Evolutionary conservation across 257 asterid species (phyloP), one percentile per base, ranked within the genome.

Genomic region (Phtheirospermum japonicum): DNA sequence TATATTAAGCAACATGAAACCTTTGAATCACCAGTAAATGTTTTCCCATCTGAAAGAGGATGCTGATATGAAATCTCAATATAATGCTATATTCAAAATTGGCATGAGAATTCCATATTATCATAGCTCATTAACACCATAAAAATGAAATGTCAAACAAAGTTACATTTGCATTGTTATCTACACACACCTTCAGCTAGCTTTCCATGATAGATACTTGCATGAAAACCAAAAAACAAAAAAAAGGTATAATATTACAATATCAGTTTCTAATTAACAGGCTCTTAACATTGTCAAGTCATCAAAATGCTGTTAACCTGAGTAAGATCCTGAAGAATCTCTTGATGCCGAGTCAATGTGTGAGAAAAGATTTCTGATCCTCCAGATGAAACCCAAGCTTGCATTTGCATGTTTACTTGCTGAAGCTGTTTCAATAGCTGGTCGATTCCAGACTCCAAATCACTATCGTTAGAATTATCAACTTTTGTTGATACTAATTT

Each of bases 361-460:
- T 91, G 98, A 68, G 98, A 91, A 74, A 83, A 88, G 10, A 84
- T 88, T 73, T 91, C 98, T 5, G 95, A 88, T 77, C 98, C 98
- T 62, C 96, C 98, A 13, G 96, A 84, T 68, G 98, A 88, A 73
- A 88, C 85, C 98, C 96, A 92, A 57, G 97, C 83, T 76, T 92
- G 98, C 98, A 92, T 92, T 78, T 88, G 95, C 63, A 77, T 69
- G 83, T 88, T 84, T 52, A 86, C 83, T 75, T 80, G 94, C 69
- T 86, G 89, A 66, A 92, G 97, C 72, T 92, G 97, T 73, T 83
- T 92, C 71, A 92, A 85, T 59, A 86, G 84, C 64, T 84, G 95
- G 36, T 76, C 90, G 54, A 91, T 81, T 64, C 95, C 91, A 23
- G 85, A 82, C 71, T 88, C 97, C 75, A 86, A 72, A 54, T 81